A percentile compares a stretch with the other conserved stretches of the same genome.
Conservation (phyloP, 352 stramenopile species). For the Globisporangium abappressorium region DNA sequence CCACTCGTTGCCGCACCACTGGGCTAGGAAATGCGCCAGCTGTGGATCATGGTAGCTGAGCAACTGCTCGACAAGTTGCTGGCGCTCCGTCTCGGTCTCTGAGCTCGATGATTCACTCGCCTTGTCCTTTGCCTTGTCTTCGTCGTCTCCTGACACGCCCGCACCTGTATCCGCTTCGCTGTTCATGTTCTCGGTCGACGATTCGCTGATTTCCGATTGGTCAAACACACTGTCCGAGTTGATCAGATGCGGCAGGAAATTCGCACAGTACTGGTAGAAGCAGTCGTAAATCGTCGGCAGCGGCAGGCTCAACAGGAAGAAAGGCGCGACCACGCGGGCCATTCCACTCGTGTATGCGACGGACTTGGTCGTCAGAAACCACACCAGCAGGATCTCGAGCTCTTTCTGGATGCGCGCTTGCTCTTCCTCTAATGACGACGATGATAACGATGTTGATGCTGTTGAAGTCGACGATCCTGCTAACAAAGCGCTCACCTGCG, state of each 20-base stretch:
- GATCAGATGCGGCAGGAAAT: conserved; percentile 71
- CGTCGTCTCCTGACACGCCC: neutral
- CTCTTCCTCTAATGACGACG: conserved; percentile 2
- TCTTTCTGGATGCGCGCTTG: conserved; percentile 48
- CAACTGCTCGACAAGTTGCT: conserved; percentile 70
- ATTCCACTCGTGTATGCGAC: conserved; percentile 71
- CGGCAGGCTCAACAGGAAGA: conserved; percentile 70
- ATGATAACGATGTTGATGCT: neutral
- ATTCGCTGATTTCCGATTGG: conserved; percentile 25
- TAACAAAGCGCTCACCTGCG: conserved; percentile 39
- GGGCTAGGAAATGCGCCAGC: conserved; percentile 60
- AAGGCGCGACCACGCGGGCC: conserved; percentile 68
- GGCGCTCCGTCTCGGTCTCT: conserved; percentile 30
- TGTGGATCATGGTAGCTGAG: conserved; percentile 73
- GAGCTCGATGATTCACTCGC: conserved; percentile 1
- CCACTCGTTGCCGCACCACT: conserved; percentile 75
- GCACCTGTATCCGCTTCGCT: conserved; percentile 1
- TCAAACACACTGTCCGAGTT: conserved; percentile 37
- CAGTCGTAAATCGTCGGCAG: conserved; percentile 82
- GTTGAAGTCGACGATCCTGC: conserved; percentile 2
- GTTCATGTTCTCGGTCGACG: conserved; percentile 13
- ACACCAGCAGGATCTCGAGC: conserved; percentile 73
- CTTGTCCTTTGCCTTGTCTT: conserved; percentile 28
- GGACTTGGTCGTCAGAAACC: conserved; percentile 81
- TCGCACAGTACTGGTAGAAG: conserved; percentile 82